Evolutionary conservation across 495 filamentous ascomycete genomes (phyloP).

Genomic region (Wilcoxina mikolae): DNA sequence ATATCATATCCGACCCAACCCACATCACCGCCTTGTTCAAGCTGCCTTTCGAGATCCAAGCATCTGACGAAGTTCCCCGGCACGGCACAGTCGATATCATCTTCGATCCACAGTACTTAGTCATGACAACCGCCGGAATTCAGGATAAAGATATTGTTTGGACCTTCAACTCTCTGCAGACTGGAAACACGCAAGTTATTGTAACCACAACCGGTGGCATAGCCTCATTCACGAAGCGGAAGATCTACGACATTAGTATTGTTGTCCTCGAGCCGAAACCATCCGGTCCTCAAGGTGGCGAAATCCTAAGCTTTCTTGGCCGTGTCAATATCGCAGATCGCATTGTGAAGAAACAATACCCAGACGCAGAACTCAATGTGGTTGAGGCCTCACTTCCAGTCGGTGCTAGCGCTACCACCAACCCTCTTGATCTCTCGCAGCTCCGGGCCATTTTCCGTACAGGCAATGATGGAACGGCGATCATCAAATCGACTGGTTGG

Average conservation of each 20-base stretch:
- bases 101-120: slow-evolving; percentile 8
- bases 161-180: slow-evolving; percentile 18
- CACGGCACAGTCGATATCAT: slow-evolving; percentile 2
- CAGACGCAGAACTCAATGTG: not conserved
- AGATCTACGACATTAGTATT: slow-evolving; percentile 11
- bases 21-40: slow-evolving; percentile 9
- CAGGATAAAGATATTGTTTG: slow-evolving; percentile 11
- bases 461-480: not conserved
- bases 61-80: slow-evolving; percentile 1
- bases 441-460: slow-evolving; percentile 5
- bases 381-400: not conserved
- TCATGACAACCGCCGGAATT: slow-evolving; percentile 7
- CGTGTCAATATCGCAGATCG: slow-evolving; percentile 9
- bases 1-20: not conserved
- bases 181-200: slow-evolving; percentile 12
- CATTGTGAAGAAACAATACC: slow-evolving; percentile 4
- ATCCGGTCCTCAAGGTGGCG: not conserved
- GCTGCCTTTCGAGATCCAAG: slow-evolving; percentile 7
- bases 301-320: slow-evolving; percentile 3
- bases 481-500: not conserved
- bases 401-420: not conserved
- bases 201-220: slow-evolving; percentile 7
- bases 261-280: slow-evolving; percentile 6
- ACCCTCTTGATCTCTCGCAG: not conserved
- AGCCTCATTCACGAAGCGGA: not conserved